phyloP scores from a whole-genome alignment of 768 basidiomycete genomes.

The Phlebiopsis flavidoalba region DNA sequence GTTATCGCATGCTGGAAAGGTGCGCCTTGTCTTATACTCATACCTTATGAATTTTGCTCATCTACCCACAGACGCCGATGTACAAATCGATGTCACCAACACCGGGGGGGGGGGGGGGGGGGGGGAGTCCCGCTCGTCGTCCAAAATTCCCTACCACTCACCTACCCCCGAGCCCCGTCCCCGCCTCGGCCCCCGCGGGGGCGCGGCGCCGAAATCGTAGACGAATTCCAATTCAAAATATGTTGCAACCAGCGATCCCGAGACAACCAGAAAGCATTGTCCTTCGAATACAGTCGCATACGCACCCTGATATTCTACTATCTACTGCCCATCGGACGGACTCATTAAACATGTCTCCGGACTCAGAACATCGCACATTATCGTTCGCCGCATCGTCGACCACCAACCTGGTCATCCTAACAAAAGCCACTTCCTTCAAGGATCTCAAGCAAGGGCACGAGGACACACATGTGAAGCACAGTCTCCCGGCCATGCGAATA shows the following conservation, averaged over 20 bases:
- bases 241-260: no score
- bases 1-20: conserved; percentile 27
- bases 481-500: conserved; percentile 11
- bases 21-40: not conserved
- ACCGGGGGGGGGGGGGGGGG: no score
- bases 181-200: no score
- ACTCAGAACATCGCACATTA: conserved; percentile 33
- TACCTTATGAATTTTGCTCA: not conserved
- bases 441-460: conserved; percentile 56
- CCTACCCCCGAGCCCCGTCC: not conserved
- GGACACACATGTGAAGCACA: conserved; percentile 27
- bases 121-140: not conserved
- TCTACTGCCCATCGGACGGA: conserved; percentile 14
- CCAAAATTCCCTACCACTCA: not conserved
- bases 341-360: conserved; percentile 37
- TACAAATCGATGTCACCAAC: conserved; percentile 18
- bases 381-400: conserved; percentile 1
- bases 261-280: no score
- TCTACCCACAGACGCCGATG: conserved; percentile 24
- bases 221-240: conserved; percentile 63
- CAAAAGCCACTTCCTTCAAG: conserved; percentile 38
- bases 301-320: not conserved
- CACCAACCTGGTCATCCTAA: conserved; percentile 1
- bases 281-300: not conserved
- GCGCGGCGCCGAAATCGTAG: conserved; percentile 43